Conservation (phyloP, 2,329 filamentous ascomycete species). For the Nigrograna mackinnonii region DNA sequence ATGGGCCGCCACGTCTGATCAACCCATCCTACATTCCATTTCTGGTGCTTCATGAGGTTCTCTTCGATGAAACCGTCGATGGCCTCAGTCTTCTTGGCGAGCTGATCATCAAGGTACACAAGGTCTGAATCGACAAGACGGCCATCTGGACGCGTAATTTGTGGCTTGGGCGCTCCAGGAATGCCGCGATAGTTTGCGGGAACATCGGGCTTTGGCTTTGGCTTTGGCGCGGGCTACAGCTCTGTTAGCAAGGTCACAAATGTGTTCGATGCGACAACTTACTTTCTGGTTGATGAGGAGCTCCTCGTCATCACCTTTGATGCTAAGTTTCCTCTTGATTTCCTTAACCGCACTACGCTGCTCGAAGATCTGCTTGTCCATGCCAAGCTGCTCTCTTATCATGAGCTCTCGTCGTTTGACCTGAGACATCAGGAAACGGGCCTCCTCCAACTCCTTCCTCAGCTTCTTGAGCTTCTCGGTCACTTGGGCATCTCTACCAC, state of each 20-base stretch:
- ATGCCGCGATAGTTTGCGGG: slow-evolving; percentile 68
- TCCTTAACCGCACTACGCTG: slow-evolving; percentile 82
- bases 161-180: slow-evolving; percentile 54
- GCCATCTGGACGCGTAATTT: slow-evolving; percentile 64
- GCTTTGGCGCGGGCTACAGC: slow-evolving; percentile 39
- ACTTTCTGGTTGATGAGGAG: slow-evolving; percentile 85
- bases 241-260: slow-evolving; percentile 18
- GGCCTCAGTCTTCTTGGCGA: slow-evolving; percentile 79
- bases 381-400: slow-evolving; percentile 75
- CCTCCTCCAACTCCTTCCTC: slow-evolving; percentile 87
- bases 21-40: slow-evolving; percentile 89
- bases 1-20: slow-evolving; percentile 87
- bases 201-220: slow-evolving; percentile 62
- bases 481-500: slow-evolving; percentile 89
- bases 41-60: slow-evolving; percentile 84
- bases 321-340: slow-evolving; percentile 82
- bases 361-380: slow-evolving; percentile 80
- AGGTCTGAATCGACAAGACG: slow-evolving; percentile 77
- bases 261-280: slow-evolving; percentile 35
- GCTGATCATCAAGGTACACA: slow-evolving; percentile 73
- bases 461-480: slow-evolving; percentile 93
- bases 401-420: slow-evolving; percentile 79
- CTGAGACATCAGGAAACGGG: slow-evolving; percentile 76
- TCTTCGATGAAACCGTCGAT: slow-evolving; percentile 81
- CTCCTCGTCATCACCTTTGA: slow-evolving; percentile 93